Percentiles rank a stretch among this genome's conserved stretches.
These are phyloP conservation scores for Lathyrus aphaca DNA, from an alignment of 306 rosid genomes.

Conservation along the genomic window DNA sequence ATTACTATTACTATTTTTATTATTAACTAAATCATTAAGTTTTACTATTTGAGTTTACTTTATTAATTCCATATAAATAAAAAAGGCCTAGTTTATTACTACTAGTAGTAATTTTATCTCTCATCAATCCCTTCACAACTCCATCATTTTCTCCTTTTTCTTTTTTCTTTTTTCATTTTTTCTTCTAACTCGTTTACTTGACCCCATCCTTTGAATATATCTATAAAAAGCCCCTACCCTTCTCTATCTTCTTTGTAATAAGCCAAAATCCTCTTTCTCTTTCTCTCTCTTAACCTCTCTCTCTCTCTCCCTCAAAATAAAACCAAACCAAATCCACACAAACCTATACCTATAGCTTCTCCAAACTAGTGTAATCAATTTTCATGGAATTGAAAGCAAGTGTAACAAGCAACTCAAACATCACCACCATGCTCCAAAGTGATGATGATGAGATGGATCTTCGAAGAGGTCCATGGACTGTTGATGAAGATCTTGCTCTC, in stretches of 20 bases:
- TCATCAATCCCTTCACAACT: conserved; percentile 32
- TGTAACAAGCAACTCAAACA: conserved; percentile 26
- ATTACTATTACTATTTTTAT: no score
- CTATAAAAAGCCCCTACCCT: conserved; percentile 65
- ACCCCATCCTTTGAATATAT: conserved; percentile 44
- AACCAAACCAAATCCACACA: conserved; percentile 13
- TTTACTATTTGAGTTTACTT: conserved; percentile 11
- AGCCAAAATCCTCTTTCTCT: conserved; percentile 45
- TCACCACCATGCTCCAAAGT: conserved; percentile 33
- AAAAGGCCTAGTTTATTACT: no score
- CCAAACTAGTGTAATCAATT: conserved; percentile 8
- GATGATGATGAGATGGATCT: conserved; percentile 63
- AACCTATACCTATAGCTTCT: neutral
- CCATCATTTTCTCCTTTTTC: conserved; percentile 39
- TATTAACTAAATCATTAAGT: conserved; percentile 38
- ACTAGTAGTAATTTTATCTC: conserved; percentile 4
- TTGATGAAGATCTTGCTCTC: conserved; percentile 79
- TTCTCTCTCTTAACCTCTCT: conserved; percentile 33
- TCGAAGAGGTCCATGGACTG: conserved; percentile 93
- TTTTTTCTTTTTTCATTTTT: conserved; percentile 24
- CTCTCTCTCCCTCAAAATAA: conserved; percentile 33
- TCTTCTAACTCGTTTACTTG: conserved; percentile 30
- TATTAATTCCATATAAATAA: neutral
- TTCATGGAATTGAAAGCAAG: conserved; percentile 62
- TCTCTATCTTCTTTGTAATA: conserved; percentile 55